A percentile compares a stretch with the other conserved stretches of the same genome.
Evolutionary conservation across 768 basidiomycete species (phyloP).

Genomic region (Austroboletus festivus): DNA sequence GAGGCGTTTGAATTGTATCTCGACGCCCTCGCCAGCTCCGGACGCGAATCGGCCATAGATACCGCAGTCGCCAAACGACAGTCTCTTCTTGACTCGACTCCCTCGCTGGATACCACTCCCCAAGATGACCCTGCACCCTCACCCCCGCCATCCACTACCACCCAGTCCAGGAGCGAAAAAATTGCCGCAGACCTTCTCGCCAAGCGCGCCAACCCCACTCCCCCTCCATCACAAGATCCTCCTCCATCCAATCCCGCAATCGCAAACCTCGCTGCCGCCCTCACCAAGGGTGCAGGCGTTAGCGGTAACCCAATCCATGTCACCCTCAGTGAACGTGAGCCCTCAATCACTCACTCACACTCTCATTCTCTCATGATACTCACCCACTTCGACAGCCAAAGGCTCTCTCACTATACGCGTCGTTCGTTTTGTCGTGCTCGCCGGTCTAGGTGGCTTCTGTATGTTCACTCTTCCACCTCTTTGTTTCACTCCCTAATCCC

Average conservation of each 20-base stretch:
- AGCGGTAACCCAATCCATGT: slow-evolving; percentile 70
- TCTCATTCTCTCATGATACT: background rate
- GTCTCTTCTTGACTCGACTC: slow-evolving; percentile 46
- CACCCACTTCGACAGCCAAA: slow-evolving; percentile 46
- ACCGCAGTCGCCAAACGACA: slow-evolving; percentile 70
- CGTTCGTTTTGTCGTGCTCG: slow-evolving; percentile 57
- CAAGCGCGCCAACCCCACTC: slow-evolving; percentile 15
- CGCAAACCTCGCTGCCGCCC: slow-evolving; percentile 40
- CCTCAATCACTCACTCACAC: background rate
- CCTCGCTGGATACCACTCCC: no score
- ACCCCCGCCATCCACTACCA: slow-evolving; percentile 12
- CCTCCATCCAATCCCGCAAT: slow-evolving; percentile 33
- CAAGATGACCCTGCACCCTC: slow-evolving; percentile 2
- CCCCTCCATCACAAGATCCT: slow-evolving; percentile 8
- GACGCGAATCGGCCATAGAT: slow-evolving; percentile 53
- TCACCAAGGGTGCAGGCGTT: slow-evolving; percentile 42
- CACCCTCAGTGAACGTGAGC: slow-evolving; percentile 77
- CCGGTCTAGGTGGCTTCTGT: slow-evolving; percentile 65
- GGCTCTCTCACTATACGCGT: slow-evolving; percentile 64
- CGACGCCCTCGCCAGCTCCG: slow-evolving; percentile 57
- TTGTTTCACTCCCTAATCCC: slow-evolving; percentile 4
- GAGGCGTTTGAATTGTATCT: slow-evolving; percentile 77
- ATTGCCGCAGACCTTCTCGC: slow-evolving; percentile 42
- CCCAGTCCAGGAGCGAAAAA: slow-evolving; percentile 38
- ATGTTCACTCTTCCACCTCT: slow-evolving; percentile 26